Evolutionary conservation across 106 monocot species (phyloP).

Genomic region (Gastrodia elata): DNA sequence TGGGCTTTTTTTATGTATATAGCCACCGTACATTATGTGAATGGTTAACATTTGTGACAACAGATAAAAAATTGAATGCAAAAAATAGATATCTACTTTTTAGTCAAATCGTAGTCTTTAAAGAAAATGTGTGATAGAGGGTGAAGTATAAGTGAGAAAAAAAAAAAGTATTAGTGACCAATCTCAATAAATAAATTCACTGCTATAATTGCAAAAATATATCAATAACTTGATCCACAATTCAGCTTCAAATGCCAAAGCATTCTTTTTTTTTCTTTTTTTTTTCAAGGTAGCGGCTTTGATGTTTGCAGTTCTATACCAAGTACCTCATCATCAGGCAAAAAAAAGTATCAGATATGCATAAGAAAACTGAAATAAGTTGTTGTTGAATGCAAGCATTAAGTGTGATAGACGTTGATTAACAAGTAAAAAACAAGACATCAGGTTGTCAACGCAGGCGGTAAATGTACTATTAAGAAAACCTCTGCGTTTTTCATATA

Average conservation of each 20-base stretch:
- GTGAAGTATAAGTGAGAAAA: too few species aligned
- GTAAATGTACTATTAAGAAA: neutral
- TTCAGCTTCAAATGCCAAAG: neutral
- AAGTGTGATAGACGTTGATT: too few species aligned
- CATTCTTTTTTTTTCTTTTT: neutral
- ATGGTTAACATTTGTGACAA: too few species aligned
- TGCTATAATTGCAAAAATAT: neutral
- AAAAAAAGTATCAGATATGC: neutral
- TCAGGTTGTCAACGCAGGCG: neutral
- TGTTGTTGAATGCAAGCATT: neutral
- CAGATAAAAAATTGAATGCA: too few species aligned
- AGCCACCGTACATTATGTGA: too few species aligned
- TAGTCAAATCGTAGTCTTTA: neutral
- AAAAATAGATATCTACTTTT: neutral
- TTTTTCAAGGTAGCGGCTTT: too few species aligned
- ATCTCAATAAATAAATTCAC: neutral
- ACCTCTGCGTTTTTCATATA: neutral
- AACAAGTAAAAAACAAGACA: neutral
- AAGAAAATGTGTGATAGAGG: too few species aligned
- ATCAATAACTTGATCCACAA: neutral
- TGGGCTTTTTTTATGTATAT: too few species aligned
- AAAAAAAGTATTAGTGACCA: too few species aligned
- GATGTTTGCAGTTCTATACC: neutral
- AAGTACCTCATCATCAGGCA: neutral
- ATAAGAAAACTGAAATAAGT: neutral